Evolutionary conservation across 2,329 filamentous ascomycete species (phyloP).

Genomic region (Dactylella cylindrospora): DNA sequence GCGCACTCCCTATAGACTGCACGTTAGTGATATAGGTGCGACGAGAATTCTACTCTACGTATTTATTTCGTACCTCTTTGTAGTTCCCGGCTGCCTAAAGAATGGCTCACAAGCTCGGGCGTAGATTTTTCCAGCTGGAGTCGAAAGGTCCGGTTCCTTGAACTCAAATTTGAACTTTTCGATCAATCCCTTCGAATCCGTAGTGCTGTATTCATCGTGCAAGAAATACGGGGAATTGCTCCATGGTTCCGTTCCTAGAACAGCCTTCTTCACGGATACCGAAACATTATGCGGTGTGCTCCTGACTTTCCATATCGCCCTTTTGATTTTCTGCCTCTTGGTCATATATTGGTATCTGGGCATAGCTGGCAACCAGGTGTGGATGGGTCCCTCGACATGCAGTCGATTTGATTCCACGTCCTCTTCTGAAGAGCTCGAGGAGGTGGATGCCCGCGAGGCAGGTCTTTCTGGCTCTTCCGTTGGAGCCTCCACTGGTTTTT

Average conservation of each 20-base stretch:
- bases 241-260: conserved; percentile 31
- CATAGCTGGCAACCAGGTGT: conserved; percentile 8
- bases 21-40: no score
- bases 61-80: conserved; percentile 16
- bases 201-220: conserved; percentile 25
- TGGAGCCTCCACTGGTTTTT: no score
- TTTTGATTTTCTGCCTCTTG: conserved; percentile 22
- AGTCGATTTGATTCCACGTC: conserved; percentile 8
- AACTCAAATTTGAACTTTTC: conserved; percentile 33
- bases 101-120: conserved; percentile 36
- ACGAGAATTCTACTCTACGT: not conserved
- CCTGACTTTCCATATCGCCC: conserved; percentile 26
- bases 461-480: conserved; percentile 18
- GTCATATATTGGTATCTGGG: conserved; percentile 18
- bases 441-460: conserved; percentile 11
- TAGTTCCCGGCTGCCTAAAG: conserved; percentile 24
- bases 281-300: conserved; percentile 23
- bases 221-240: conserved; percentile 32
- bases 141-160: conserved; percentile 14
- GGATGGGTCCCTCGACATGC: conserved; percentile 15
- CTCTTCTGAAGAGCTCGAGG: conserved; percentile 12
- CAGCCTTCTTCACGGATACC: conserved; percentile 25
- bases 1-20: conserved; percentile 20
- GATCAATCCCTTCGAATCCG: conserved; percentile 18
- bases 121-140: conserved; percentile 22